phyloP scores from a whole-genome alignment of 306 rosid genomes.

The Sphenostylis stenocarpa region DNA sequence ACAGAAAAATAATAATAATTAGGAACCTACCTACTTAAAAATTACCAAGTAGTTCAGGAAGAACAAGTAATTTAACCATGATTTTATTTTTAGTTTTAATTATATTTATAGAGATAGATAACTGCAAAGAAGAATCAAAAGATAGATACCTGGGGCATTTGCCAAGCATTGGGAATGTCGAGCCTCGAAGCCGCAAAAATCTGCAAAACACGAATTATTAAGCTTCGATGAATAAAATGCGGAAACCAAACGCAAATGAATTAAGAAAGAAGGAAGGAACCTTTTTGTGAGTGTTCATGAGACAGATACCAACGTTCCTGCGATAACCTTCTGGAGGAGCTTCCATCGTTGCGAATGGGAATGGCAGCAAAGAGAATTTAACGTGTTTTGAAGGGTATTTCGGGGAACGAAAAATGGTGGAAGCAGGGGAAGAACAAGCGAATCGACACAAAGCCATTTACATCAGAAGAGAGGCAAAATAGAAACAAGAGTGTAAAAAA shows the following conservation, averaged over 20 bases:
- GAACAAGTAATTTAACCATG: not conserved
- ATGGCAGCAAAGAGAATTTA: conserved; percentile 30
- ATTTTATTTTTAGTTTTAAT: not conserved
- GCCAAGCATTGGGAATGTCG: conserved; percentile 78
- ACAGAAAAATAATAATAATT: no score
- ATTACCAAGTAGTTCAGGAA: not conserved
- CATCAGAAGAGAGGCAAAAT: not conserved
- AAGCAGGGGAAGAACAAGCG: not conserved
- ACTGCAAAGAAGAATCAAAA: not conserved
- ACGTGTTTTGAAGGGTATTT: conserved; percentile 33
- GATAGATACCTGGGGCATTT: conserved; percentile 86
- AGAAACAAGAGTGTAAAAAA: not conserved
- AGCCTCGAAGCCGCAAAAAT: conserved; percentile 78
- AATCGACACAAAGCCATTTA: conserved; percentile 61
- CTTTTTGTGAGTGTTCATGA: conserved; percentile 67
- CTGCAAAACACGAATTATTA: conserved; percentile 18
- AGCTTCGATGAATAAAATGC: not conserved
- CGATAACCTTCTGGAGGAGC: conserved; percentile 82
- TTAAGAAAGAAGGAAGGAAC: conserved; percentile 13
- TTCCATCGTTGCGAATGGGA: conserved; percentile 64
- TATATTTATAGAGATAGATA: not conserved
- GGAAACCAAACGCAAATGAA: not conserved
- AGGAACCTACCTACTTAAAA: not conserved
- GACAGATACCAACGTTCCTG: conserved; percentile 78
- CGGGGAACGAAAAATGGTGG: conserved; percentile 11